Conservation (phyloP, 192 early-diverging fungal species). For the Chytriomyces confervae region DNA sequence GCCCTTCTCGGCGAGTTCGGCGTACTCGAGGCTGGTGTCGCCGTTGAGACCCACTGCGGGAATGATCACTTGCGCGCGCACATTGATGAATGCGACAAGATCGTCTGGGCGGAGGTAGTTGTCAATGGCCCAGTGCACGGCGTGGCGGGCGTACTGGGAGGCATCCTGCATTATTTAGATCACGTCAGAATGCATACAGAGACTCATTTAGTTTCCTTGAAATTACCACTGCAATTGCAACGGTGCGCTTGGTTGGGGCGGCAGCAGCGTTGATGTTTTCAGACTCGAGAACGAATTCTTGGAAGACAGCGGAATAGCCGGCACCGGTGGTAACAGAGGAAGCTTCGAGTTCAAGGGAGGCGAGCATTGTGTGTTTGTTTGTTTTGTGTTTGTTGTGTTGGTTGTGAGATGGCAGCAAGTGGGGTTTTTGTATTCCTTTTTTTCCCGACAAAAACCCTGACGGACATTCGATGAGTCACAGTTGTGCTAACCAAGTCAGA, state of each 20-base stretch:
- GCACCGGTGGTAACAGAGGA: no score
- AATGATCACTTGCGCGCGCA: background rate
- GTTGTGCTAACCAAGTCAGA: no score
- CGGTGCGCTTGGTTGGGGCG: background rate
- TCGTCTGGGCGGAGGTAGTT: constrained; percentile 15
- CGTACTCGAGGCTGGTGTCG: background rate
- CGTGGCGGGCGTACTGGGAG: constrained; percentile 18
- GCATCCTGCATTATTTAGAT: background rate
- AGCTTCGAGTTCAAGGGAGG: no score
- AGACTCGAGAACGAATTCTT: no score
- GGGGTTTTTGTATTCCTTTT: no score
- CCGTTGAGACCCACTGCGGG: background rate
- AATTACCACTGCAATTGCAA: constrained; percentile 22
- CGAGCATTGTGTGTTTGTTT: no score
- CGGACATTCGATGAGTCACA: no score
- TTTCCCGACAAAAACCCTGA: no score
- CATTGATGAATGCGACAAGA: constrained; percentile 10
- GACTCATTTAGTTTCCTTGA: background rate
- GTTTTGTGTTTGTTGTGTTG: no score
- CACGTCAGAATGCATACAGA: background rate
- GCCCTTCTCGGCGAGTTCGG: background rate
- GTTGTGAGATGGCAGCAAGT: no score
- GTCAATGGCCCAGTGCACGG: constrained; percentile 15
- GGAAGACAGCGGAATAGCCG: no score
- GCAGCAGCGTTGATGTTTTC: background rate